Percentiles rank a stretch among this genome's conserved stretches.
These are phyloP conservation scores for Fusarium buharicum DNA, from an alignment of 2,329 filamentous ascomycete genomes.

Conservation along the genomic window DNA sequence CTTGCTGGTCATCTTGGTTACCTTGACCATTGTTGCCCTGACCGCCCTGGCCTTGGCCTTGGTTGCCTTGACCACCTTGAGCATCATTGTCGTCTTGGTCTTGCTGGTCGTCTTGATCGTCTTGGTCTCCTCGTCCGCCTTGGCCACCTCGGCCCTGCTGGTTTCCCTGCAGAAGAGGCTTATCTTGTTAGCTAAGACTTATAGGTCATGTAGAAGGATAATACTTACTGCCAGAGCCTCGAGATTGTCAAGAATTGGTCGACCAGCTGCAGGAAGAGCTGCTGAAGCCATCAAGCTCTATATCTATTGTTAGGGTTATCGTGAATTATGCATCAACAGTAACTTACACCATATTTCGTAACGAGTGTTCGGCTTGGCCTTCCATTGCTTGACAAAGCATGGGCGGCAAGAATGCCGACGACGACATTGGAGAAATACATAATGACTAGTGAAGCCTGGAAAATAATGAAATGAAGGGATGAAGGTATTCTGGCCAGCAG, in stretches of 20 bases:
- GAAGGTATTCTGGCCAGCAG: constrained; percentile 20
- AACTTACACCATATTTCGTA: constrained; percentile 17
- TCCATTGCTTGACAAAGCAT: constrained; percentile 11
- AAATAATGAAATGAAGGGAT: not conserved
- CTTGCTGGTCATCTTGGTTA: not conserved
- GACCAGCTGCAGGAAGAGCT: constrained; percentile 11
- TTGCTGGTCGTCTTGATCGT: not conserved
- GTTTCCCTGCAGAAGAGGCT: constrained; percentile 6
- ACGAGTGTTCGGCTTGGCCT: not conserved
- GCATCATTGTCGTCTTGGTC: not conserved
- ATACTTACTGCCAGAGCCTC: constrained; percentile 10
- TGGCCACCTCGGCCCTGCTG: not conserved
- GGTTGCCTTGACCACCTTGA: not conserved
- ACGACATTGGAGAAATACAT: constrained; percentile 29
- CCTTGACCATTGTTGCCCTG: not conserved
- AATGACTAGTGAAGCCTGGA: not conserved
- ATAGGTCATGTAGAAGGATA: accelerated
- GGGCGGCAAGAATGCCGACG: constrained; percentile 20
- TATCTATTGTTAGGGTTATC: not conserved
- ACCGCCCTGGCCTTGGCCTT: not conserved
- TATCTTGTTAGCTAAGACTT: accelerated
- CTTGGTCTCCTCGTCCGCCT: not conserved
- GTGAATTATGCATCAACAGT: not conserved
- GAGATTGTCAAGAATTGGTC: constrained; percentile 17
- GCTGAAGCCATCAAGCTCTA: constrained; percentile 26